Evolutionary conservation across 116 monocot genomes (phyloP), one percentile per base, ranked within the genome.

Genomic region (Posidonia oceanica): DNA sequence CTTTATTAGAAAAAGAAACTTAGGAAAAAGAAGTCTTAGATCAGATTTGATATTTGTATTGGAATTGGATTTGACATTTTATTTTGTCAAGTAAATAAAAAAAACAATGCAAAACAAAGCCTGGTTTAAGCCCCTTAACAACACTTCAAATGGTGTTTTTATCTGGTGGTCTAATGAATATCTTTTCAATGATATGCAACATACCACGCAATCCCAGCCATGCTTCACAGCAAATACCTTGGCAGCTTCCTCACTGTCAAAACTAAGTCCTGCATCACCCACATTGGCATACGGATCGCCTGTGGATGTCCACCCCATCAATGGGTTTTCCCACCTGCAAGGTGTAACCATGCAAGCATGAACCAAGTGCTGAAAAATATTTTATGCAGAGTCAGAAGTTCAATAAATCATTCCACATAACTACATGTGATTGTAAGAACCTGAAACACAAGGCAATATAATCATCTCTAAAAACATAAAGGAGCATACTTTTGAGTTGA

Each of bases 251-350:
- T 76, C 87, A 76, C 87, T 92, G 22, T 87, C 82, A 75, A 97
- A 97, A 74, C 39, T 55, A 59, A 97, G 83, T 14, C 59, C 87
- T 68, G 97, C 59, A 73, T 97, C 97, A 64, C 92, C 97, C 22
- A 97, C 97, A 87, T 92, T 85, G 58, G 97, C 89, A 89, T 92
- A 97, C 65, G 97, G 97, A 51, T 97, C 97, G 14, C 97, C 92
- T 18, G 97, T 97, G 51, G 97, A 97, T 64, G 97, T 97, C 97
- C 93, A 97, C 8, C 97, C 97, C 97, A 97, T 89, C 70, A 97
- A 86, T 62, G 97, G 97, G 77, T 97, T 97, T 72, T 97, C 97
- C 97, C 97, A 97, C 83, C 97, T 97, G 57, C 40, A 68, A 48
- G 48, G 48, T 48, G 48, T 8, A 48, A 48, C 48, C 29, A 12